Evolutionary conservation across 208 protist species (phyloP), one percentile per base, ranked within the genome.

Genomic region (Leishmania guyanensis): DNA sequence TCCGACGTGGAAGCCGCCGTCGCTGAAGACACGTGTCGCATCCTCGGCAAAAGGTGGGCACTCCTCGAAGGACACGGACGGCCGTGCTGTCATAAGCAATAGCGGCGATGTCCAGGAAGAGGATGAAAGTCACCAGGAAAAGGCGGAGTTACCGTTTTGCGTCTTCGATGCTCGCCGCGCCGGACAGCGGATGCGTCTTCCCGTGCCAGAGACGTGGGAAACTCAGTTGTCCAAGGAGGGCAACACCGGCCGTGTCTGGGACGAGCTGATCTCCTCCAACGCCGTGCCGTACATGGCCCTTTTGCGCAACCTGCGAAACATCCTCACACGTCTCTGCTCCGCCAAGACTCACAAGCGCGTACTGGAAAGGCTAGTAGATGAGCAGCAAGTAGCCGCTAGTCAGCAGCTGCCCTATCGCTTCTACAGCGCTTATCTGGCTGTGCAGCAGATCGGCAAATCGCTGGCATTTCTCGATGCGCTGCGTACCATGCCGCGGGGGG

Each of bases 281-380:
- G 87, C 93, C 66, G 86, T 99, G 26, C 97, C 98, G 17, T 99
- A 98, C 85, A 99, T 99, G 97, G 98, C 97, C 33, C 97, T 98
- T 86, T 86, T 99, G 68, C 91, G 94, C 70, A 99, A 99, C 83
- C 74, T 99, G n/a, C 91, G 97, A n/a, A 99, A 99, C 88, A 82
- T 99, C 14, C 86, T 99, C 76, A 83, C 93, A 10, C 88, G 87
- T n/a, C 87, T 90, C 48, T 90, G 97, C 75, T 81, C 72, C 17
- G 56, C 81, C 0, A 60, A 54, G 4, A 92, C 97, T 22, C 97
- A 99, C 83, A 50, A 83, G 10, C 58, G 17, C 1, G 73, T 98
- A 39, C 58, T 93, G 51, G 56, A 65, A 16, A 85, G 83, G 17
- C 79, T 97, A 51, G 54, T 62, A 5, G 85, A 84, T 17, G 92